Evolutionary conservation across 345 rosid species (phyloP), one percentile per base, ranked within the genome.

Genomic region (Aethionema arabicum): DNA sequence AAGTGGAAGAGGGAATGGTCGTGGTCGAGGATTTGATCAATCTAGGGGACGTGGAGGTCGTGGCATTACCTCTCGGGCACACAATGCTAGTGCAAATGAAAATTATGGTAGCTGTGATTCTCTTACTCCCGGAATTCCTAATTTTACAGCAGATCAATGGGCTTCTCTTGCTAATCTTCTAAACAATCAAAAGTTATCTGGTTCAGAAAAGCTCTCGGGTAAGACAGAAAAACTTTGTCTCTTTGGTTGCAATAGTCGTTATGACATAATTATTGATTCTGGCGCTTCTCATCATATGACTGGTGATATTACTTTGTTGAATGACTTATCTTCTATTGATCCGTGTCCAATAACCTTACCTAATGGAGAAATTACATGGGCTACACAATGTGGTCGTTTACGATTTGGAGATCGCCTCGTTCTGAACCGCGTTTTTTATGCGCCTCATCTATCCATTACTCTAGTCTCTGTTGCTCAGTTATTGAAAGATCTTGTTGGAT

Each of bases 251-350:
- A 8, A 43, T 0, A 12, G 21, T 12, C 47, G 47, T 5, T 7
- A 15, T 14, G 49, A 44, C 16, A 15, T 44, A 1, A 44, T 44
- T 14, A 44, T 44, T 7, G 49, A 44, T 7, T 14, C 11, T 7
- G 27, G 49, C 0, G 49, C 29, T 3, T 14, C 29, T 6, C 49
- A 44, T 8, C 49, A 44, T 44, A 44, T 59, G 31, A 59, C 31
- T 0, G 41, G 63, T 0, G 40, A 58, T 15, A 32, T 42, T 0
- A 31, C 5, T 0, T 14, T 58, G 6, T 9, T 32, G 0, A 9
- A 5, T 0, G 7, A 58, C 4, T 3, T 43, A 0, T 3, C n/a
- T 0, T 5, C 1, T 2, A 31, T 43, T 1, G 13, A 3, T 0
- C 40, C 31, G 0, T 58, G 51, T 43, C 40, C 39, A 1, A 58